A percentile compares a stretch with the other conserved stretches of the same genome.
Conservation (phyloP, 768 basidiomycete species). For the Amanita brunnescens region DNA sequence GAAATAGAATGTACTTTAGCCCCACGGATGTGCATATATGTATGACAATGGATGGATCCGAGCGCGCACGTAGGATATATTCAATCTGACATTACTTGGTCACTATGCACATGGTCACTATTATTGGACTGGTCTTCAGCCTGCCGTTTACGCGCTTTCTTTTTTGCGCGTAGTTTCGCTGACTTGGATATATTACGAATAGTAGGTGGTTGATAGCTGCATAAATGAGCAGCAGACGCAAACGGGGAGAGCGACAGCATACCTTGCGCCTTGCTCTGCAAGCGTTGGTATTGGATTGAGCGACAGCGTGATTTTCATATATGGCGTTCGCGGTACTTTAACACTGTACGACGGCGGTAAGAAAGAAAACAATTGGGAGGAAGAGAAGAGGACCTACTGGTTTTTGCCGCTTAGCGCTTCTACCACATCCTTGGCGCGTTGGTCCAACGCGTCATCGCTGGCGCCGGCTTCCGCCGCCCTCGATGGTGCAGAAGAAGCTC, state of each 20-base stretch:
- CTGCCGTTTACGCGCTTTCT: slow-evolving; percentile 19
- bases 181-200: slow-evolving; percentile 48
- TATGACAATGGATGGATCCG: too few relatives aligned
- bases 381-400: slow-evolving; percentile 34
- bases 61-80: too few relatives aligned
- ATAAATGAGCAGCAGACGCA: neutral
- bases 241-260: slow-evolving; percentile 12
- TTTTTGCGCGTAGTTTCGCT: slow-evolving; percentile 47
- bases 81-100: slow-evolving; percentile 42
- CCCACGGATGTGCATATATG: too few relatives aligned
- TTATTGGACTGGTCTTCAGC: slow-evolving; percentile 7
- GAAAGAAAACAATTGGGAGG: slow-evolving; percentile 3
- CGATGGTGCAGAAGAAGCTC: slow-evolving; percentile 5
- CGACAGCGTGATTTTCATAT: slow-evolving; percentile 64
- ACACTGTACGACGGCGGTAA: slow-evolving; percentile 29
- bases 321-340: slow-evolving; percentile 49
- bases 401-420: slow-evolving; percentile 49
- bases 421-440: slow-evolving; percentile 24
- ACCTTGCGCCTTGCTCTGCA: slow-evolving; percentile 42
- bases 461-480: slow-evolving; percentile 10
- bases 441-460: neutral
- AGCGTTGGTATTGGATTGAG: slow-evolving; percentile 32
- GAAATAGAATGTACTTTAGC: too few relatives aligned
- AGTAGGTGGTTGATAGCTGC: slow-evolving; percentile 49
- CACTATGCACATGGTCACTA: too few relatives aligned